These are phyloP conservation scores for Zygoascus flipseniorum DNA, from an alignment of 805 yeast species.

Conservation along the genomic window DNA sequence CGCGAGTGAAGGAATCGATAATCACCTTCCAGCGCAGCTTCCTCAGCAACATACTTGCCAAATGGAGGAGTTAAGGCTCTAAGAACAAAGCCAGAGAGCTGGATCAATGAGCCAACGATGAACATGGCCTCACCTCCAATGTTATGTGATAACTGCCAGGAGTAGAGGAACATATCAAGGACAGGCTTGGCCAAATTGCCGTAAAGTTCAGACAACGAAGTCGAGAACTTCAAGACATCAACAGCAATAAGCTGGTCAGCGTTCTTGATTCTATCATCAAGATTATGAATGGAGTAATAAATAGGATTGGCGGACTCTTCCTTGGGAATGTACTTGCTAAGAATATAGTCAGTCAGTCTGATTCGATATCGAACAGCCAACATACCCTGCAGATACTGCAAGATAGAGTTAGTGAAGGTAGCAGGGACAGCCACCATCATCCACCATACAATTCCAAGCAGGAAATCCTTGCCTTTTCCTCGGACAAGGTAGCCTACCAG, in stretches of 20 bases:
- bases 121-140: slow-evolving; percentile 62
- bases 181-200: slow-evolving; percentile 79
- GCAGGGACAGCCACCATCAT: slow-evolving; percentile 82
- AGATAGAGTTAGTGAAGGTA: slow-evolving; percentile 62
- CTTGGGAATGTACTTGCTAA: slow-evolving; percentile 55
- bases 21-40: slow-evolving; percentile 76
- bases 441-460: slow-evolving; percentile 63
- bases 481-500: slow-evolving; percentile 75
- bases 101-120: slow-evolving; percentile 70
- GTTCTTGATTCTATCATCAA: slow-evolving; percentile 48
- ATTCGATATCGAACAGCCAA: slow-evolving; percentile 42
- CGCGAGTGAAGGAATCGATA: slow-evolving; percentile 78
- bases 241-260: slow-evolving; percentile 81
- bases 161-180: slow-evolving; percentile 70
- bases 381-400: slow-evolving; percentile 34
- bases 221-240: slow-evolving; percentile 66
- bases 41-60: slow-evolving; percentile 66
- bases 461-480: slow-evolving; percentile 56
- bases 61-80: slow-evolving; percentile 83
- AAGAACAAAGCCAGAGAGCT: slow-evolving; percentile 64
- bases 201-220: slow-evolving; percentile 63
- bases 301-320: slow-evolving; percentile 35
- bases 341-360: slow-evolving; percentile 54
- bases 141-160: slow-evolving; percentile 53
- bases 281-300: slow-evolving; percentile 62